Evolutionary conservation across 257 asterid species (phyloP), one percentile per base, ranked within the genome.

Genomic region (Nyctanthes arbortristis): DNA sequence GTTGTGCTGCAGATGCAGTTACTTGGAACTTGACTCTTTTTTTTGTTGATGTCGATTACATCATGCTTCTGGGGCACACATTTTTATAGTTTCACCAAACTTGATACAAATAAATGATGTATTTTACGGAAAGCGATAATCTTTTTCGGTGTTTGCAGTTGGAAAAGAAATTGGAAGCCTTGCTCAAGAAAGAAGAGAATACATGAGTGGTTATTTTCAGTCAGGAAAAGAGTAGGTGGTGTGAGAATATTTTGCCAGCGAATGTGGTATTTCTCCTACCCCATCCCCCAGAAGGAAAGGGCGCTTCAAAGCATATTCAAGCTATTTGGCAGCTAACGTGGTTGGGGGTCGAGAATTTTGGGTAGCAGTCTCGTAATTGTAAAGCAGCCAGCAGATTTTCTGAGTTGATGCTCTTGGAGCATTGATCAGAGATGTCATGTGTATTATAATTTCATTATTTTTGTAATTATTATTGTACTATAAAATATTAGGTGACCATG

Each of bases 111-210:
- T 1, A n/a, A 13, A n/a, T 18, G 9, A 5, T 1, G 5, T 47
- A 20, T 14, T 25, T 47, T n/a, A 20, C 20, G 25, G 5, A 13
- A 47, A 47, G 20, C 25, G 4, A 8, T 7, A 9, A 20, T 47
- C 13, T 35, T 16, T 37, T 47, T 1, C 61, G 59, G 30, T 22
- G 30, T 22, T 61, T 82, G 77, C 90, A 93, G 98, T 52, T 93
- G 79, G 98, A 90, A 81, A 83, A 84, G 75, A 88, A 82, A 82
- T 49, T 83, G 34, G 81, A 72, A 18, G 22, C 74, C n/a, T 32
- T 73, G 72, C 69, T 73, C 54, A 86, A 80, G 82, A 86, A 76
- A 77, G 94, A 87, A 6, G 88, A 83, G 66, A 71, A 10, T 56
- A 78, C 76, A 65, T 84, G 70, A 71, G 83, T n/a, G 77, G 43